A percentile compares a stretch with the other conserved stretches of the same genome.
Conservation (phyloP, 768 basidiomycete genomes). For the Harrya chromipes region DNA sequence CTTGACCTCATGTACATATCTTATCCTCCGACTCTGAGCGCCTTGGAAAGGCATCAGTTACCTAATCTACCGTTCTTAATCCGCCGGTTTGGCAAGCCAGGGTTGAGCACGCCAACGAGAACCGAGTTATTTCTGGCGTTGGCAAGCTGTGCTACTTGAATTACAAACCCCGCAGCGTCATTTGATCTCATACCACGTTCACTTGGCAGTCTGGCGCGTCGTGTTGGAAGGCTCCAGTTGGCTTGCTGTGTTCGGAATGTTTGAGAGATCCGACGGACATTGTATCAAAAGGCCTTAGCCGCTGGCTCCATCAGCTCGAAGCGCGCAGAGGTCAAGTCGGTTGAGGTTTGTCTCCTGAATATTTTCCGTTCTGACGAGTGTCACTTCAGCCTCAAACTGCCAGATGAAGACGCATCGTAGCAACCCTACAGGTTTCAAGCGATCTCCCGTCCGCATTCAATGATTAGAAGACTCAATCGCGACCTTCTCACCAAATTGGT, state of each 20-base stretch:
- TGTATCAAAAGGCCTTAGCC: too few relatives aligned
- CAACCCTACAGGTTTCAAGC: too few relatives aligned
- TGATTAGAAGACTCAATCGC: too few relatives aligned
- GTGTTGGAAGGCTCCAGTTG: neutral
- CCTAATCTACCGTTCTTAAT: neutral
- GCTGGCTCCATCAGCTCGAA: neutral
- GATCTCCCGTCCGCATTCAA: too few relatives aligned
- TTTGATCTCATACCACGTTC: neutral
- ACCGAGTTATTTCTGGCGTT: neutral
- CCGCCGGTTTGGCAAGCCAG: neutral
- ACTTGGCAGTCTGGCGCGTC: neutral
- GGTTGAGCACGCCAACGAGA: neutral
- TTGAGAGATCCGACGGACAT: neutral
- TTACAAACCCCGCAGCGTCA: neutral
- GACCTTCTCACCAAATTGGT: too few relatives aligned
- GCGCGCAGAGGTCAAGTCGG: neutral
- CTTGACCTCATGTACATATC: conserved; percentile 10
- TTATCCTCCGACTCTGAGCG: neutral
- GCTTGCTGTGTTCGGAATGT: conserved; percentile 6
- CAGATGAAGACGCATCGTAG: neutral
- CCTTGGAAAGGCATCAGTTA: neutral
- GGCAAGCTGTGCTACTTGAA: conserved; percentile 20
- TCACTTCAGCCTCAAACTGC: neutral
- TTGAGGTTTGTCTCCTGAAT: neutral
- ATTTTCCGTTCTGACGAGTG: neutral